Conservation (phyloP, 352 stramenopile genomes). For the Phytophthora ohioensis region DNA sequence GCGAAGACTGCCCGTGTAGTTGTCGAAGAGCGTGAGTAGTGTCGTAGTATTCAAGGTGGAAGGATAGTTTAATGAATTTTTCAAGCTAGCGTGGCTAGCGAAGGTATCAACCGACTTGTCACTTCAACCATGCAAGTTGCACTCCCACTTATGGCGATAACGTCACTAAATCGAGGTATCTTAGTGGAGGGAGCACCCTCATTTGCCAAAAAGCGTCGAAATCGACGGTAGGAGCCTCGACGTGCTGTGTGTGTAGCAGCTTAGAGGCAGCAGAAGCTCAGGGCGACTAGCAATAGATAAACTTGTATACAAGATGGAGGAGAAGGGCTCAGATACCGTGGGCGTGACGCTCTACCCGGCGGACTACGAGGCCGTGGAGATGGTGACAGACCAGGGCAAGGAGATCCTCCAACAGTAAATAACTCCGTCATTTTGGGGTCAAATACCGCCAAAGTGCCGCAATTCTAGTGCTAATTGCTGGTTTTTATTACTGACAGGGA, state of each 20-base stretch:
- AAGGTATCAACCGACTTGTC: background rate
- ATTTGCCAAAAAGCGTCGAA: slow-evolving; percentile 28
- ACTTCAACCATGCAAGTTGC: background rate
- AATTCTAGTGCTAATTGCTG: slow-evolving; percentile 9
- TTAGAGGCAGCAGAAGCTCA: background rate
- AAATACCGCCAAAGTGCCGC: slow-evolving; percentile 7
- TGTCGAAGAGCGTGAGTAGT: slow-evolving; percentile 37
- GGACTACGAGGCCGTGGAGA: slow-evolving; percentile 82
- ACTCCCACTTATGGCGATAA: background rate
- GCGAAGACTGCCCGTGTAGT: slow-evolving; percentile 30
- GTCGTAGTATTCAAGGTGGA: slow-evolving; percentile 40
- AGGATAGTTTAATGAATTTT: slow-evolving; percentile 36
- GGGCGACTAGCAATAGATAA: slow-evolving; percentile 1
- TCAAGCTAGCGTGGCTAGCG: slow-evolving; percentile 22
- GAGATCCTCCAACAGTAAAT: slow-evolving; percentile 83
- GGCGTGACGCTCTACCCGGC: slow-evolving; percentile 83
- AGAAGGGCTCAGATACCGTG: slow-evolving; percentile 55
- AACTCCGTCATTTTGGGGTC: background rate
- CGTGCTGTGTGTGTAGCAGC: slow-evolving; percentile 10
- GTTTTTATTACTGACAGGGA: slow-evolving; percentile 51
- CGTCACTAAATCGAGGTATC: slow-evolving; percentile 18
- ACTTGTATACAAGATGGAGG: slow-evolving; percentile 47
- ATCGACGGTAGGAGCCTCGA: slow-evolving; percentile 7
- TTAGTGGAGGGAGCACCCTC: background rate
- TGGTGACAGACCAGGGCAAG: slow-evolving; percentile 80